Evolutionary conservation across 805 yeast genomes (phyloP), one percentile per base, ranked within the genome.

Genomic region (Clavispora fructus): DNA sequence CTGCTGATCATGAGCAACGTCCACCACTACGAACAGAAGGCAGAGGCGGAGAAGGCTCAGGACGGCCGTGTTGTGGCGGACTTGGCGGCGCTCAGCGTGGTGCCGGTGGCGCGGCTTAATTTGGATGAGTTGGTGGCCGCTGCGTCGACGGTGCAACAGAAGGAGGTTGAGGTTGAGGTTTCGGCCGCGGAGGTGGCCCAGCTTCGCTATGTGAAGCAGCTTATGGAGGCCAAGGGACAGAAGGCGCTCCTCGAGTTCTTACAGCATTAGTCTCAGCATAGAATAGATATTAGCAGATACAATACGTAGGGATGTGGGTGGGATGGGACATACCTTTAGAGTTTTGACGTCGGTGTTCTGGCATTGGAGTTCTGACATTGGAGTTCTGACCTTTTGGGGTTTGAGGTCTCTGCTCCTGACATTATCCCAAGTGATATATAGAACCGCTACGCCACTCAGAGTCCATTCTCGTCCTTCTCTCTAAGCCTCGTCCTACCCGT

Each of bases 191-290:
- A 85, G 52, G 35, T 78, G 1, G 58, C 65, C 4, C 82, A 82
- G 42, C 68, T 87, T 26, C 49, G 69, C 32, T 68, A 78, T 23
- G 76, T 90, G 39, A 83, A 80, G 56, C 68, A 71, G 54, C 65
- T 91, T 43, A 74, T 91, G 62, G 75, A 79, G 51, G 49, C 77
- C 37, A 90, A 86, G 62, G 96, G 96, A 1, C 76, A 77, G 53
- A 87, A 81, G 5, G 75, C 78, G 41, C 62, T 90, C 39, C 43
- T 87, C 52, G 63, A 77, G 39, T 85, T 88, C 60, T 70, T 89
- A 46, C 67, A 67, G 46, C 25, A 45, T 14, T 37, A 35, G 28
- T 19, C 19, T 29, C 31, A 25, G 25, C 29, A 33, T 33, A 33
- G 35, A 31, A 31, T 31, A 31, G 35, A 31, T 14, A n/a, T 29